Conservation (phyloP, 2,329 filamentous ascomycete species). For the Dryadomyces quercivorus region DNA sequence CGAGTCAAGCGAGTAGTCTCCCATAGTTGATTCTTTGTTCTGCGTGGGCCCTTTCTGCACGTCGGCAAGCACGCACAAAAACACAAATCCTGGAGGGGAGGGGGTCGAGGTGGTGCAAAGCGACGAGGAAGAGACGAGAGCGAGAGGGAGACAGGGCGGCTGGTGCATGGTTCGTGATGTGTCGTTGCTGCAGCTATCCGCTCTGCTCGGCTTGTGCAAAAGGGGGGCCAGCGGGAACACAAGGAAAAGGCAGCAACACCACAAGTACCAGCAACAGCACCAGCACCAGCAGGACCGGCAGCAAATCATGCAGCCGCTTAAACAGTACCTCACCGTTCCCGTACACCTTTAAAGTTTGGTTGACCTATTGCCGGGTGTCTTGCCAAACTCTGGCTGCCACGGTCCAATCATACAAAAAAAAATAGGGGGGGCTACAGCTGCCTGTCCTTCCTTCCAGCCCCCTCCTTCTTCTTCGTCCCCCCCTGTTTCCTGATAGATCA, state of each 20-base stretch:
- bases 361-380: neutral
- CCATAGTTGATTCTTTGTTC: neutral
- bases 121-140: neutral
- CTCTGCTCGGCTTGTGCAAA: slow-evolving; percentile 1
- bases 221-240: neutral
- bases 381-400: neutral
- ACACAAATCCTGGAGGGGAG: neutral
- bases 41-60: neutral
- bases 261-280: neutral
- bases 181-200: slow-evolving; percentile 10
- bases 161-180: slow-evolving; percentile 3
- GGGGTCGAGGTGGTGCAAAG: neutral
- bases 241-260: neutral
- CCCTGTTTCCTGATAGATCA: neutral
- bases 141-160: neutral
- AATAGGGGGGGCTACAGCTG: neutral
- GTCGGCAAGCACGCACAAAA: neutral
- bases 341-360: neutral
- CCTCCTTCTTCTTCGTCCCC: neutral
- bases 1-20: slow-evolving; percentile 31
- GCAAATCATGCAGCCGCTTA: neutral
- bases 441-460: neutral
- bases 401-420: neutral
- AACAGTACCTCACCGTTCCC: neutral
- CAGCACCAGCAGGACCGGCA: neutral